Evolutionary conservation across 2,329 filamentous ascomycete genomes (phyloP).

Genomic region (Alternaria burnsii): DNA sequence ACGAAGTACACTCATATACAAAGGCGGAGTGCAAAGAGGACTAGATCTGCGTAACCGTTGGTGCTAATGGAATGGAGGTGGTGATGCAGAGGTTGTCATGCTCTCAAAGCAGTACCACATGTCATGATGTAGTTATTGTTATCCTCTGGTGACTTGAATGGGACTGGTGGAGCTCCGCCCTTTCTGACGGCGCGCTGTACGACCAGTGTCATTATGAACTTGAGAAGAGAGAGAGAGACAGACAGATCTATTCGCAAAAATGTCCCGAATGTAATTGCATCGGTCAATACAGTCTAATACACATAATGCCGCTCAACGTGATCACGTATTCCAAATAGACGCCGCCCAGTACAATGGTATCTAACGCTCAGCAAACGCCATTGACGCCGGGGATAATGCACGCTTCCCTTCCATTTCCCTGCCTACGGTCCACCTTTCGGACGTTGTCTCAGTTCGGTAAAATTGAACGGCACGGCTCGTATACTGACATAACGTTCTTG

Average conservation of each 20-base stretch:
- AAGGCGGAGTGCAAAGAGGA: background rate
- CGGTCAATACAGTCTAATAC: slow-evolving; percentile 1
- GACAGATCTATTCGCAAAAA: background rate
- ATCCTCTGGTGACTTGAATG: too few relatives aligned
- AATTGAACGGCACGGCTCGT: slow-evolving; percentile 32
- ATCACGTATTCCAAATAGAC: slow-evolving; percentile 2
- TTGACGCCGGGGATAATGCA: slow-evolving; percentile 19
- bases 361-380: slow-evolving; percentile 6
- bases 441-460: slow-evolving; percentile 45
- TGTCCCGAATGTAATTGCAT: background rate
- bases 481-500: slow-evolving; percentile 49
- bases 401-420: background rate
- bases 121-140: too few relatives aligned
- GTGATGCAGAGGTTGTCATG: background rate
- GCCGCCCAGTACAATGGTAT: slow-evolving; percentile 11
- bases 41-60: background rate
- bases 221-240: background rate
- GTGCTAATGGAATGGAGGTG: background rate
- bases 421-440: slow-evolving; percentile 46
- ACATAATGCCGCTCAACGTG: slow-evolving; percentile 6
- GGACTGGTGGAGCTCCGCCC: too few relatives aligned
- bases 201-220: background rate
- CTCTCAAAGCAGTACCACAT: too few relatives aligned
- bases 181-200: background rate
- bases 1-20: background rate